phyloP scores from a whole-genome alignment of 495 filamentous ascomycete genomes.

The Xylaria scruposa region DNA sequence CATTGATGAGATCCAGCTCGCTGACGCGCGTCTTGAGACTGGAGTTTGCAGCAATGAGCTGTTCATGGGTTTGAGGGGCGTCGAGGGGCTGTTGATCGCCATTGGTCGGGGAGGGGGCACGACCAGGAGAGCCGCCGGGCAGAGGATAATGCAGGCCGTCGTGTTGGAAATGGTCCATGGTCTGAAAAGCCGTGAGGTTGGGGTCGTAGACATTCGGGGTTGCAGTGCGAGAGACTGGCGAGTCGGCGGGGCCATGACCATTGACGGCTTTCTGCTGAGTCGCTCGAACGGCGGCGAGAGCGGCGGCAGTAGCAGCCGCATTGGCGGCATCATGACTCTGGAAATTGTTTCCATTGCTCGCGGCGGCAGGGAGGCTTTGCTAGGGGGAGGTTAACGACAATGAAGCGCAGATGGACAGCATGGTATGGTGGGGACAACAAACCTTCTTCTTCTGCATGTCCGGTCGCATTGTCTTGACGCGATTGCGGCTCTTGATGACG shows the following conservation, averaged over 20 bases:
- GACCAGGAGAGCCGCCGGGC: conserved; percentile 70
- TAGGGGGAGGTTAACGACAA: conserved; percentile 34
- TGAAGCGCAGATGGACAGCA: conserved; percentile 11
- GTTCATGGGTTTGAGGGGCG: conserved; percentile 79
- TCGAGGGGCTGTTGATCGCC: conserved; percentile 73
- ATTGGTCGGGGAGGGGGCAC: conserved; percentile 71
- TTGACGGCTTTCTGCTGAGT: conserved; percentile 74
- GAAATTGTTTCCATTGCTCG: conserved; percentile 65
- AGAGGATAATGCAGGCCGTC: conserved; percentile 53
- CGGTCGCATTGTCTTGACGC: conserved; percentile 82
- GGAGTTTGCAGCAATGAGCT: conserved; percentile 76
- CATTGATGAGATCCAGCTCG: conserved; percentile 95
- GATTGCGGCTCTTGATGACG: conserved; percentile 99
- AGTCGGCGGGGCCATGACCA: conserved; percentile 81
- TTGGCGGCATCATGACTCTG: conserved; percentile 39
- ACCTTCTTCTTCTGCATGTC: conserved; percentile 90
- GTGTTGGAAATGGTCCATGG: conserved; percentile 66
- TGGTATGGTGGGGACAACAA: conserved; percentile 30
- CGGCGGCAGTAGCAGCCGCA: conserved; percentile 41
- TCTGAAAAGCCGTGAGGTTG: conserved; percentile 74
- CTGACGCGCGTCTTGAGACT: conserved; percentile 87
- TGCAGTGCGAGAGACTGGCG: conserved; percentile 84
- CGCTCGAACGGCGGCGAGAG: conserved; percentile 58
- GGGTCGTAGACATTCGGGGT: conserved; percentile 74
- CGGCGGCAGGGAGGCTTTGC: conserved; percentile 58